phyloP scores from a whole-genome alignment of 2,329 filamentous ascomycete species.

The Aureobasidium sp. region DNA sequence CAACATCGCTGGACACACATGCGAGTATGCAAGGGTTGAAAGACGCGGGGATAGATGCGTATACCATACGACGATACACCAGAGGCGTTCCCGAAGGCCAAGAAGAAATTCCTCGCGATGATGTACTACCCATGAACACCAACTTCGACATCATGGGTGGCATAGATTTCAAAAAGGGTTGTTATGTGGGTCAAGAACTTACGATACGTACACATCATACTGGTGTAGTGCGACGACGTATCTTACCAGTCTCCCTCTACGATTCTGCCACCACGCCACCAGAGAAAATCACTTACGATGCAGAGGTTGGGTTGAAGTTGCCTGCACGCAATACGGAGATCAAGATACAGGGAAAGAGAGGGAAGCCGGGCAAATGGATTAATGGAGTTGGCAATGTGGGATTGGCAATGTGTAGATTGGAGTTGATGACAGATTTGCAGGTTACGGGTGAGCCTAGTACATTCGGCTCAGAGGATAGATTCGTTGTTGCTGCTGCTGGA shows the following conservation, averaged over 20 bases:
- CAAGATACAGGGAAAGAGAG: conserved; percentile 54
- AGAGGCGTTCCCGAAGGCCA: conserved; percentile 89
- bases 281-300: conserved; percentile 54
- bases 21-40: conserved; percentile 40
- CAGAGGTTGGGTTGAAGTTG: conserved; percentile 36
- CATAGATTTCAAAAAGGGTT: conserved; percentile 95
- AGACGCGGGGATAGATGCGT: conserved; percentile 54
- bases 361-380: conserved; percentile 82
- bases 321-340: conserved; percentile 51
- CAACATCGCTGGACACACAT: conserved; percentile 36
- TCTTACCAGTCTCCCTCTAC: conserved; percentile 71
- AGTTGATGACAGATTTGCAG: conserved; percentile 87
- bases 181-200: conserved; percentile 96
- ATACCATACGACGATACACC: conserved; percentile 81
- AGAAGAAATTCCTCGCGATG: conserved; percentile 75
- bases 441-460: conserved; percentile 72
- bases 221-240: conserved; percentile 91
- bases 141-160: conserved; percentile 90
- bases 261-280: conserved; percentile 45
- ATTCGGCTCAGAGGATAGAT: conserved; percentile 64
- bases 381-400: conserved; percentile 86
- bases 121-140: conserved; percentile 84
- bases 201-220: conserved; percentile 97
- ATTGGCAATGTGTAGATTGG: conserved; percentile 85
- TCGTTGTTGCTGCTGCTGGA: conserved; percentile 37